Conservation (phyloP, 768 basidiomycete genomes). For the Panus rudis region DNA sequence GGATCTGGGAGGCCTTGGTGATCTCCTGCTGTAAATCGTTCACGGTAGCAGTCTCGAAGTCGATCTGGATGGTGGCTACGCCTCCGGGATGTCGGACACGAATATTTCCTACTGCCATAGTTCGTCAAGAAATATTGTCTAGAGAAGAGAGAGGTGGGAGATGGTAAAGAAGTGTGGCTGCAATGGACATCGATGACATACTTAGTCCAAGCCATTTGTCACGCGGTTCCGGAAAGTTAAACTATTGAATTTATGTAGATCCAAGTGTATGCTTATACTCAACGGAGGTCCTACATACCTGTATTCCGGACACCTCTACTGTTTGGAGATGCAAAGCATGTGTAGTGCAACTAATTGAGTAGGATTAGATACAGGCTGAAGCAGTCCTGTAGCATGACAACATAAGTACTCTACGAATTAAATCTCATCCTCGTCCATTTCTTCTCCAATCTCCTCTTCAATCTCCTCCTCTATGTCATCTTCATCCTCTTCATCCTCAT, state of each 20-base stretch:
- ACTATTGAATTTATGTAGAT: too few species aligned
- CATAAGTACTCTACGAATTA: too few species aligned
- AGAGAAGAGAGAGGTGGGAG: not conserved
- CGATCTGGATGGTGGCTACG: constrained; percentile 67
- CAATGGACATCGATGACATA: not conserved
- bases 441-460: too few species aligned
- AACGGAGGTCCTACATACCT: too few species aligned
- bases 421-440: too few species aligned
- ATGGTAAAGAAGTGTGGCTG: not conserved
- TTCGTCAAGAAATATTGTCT: not conserved
- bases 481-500: constrained; percentile 10
- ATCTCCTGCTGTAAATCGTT: constrained; percentile 73
- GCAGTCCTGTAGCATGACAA: too few species aligned
- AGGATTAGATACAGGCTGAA: too few species aligned
- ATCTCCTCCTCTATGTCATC: too few species aligned
- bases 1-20: constrained; percentile 57
- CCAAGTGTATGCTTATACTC: too few species aligned
- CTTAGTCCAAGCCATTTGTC: not conserved
- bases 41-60: constrained; percentile 55
- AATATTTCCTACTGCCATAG: constrained; percentile 62
- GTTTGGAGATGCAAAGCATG: too few species aligned
- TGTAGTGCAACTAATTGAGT: too few species aligned
- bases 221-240: not conserved
- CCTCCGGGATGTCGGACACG: constrained; percentile 85
- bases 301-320: too few species aligned